Percentiles rank a stretch among this genome's conserved stretches.
Evolutionary conservation across 2,329 filamentous ascomycete genomes (phyloP).

Genomic region (Exophiala lecanii-corni): DNA sequence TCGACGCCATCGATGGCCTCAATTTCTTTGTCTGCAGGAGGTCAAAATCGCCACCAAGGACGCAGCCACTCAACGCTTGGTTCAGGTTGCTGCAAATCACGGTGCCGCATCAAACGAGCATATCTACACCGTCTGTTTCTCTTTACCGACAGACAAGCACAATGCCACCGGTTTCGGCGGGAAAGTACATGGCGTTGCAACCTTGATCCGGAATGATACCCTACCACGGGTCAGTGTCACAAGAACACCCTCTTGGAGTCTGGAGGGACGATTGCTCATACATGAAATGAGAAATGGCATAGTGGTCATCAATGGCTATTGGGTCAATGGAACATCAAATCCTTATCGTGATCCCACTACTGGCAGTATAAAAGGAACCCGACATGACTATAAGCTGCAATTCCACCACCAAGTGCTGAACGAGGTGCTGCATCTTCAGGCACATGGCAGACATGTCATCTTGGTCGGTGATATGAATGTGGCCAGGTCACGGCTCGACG

Average conservation of each 20-base stretch:
- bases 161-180: slow-evolving; percentile 49
- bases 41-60: slow-evolving; percentile 45
- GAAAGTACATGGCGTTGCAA: slow-evolving; percentile 51
- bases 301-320: slow-evolving; percentile 49
- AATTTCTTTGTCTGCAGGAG: slow-evolving; percentile 46
- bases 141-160: slow-evolving; percentile 45
- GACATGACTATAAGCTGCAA: slow-evolving; percentile 49
- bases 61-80: slow-evolving; percentile 34
- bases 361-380: slow-evolving; percentile 40
- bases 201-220: slow-evolving; percentile 46
- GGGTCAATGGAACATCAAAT: slow-evolving; percentile 48
- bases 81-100: slow-evolving; percentile 36
- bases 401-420: slow-evolving; percentile 45
- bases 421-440: slow-evolving; percentile 42
- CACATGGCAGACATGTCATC: slow-evolving; percentile 41
- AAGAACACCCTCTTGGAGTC: slow-evolving; percentile 47
- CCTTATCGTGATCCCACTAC: slow-evolving; percentile 36
- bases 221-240: slow-evolving; percentile 29
- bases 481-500: slow-evolving; percentile 41
- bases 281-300: slow-evolving; percentile 17
- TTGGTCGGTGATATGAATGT: slow-evolving; percentile 53
- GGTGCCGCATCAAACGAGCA: slow-evolving; percentile 28
- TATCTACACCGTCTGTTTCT: slow-evolving; percentile 42
- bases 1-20: slow-evolving; percentile 42
- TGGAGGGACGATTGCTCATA: slow-evolving; percentile 49